These are phyloP conservation scores for Spiraea crenata DNA, from an alignment of 331 rosid species.

Conservation along the genomic window DNA sequence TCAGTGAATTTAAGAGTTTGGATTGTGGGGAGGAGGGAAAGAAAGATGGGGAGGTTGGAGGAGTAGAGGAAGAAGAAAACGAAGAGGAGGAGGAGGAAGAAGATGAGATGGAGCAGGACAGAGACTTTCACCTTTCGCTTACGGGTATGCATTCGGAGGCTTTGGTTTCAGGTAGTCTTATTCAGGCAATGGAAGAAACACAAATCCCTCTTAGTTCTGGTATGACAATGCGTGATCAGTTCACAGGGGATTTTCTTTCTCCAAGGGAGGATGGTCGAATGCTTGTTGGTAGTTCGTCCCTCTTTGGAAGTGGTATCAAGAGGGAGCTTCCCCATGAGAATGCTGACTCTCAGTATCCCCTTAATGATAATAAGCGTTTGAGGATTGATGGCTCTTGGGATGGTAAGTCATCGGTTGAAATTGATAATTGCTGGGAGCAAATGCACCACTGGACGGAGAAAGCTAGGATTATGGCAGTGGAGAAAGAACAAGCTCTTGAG, in stretches of 20 bases:
- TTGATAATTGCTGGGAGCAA: conserved; percentile 59
- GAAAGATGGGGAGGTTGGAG: conserved; percentile 17
- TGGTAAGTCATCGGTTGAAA: conserved; percentile 43
- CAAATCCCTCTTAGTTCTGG: conserved; percentile 55
- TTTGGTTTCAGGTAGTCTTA: conserved; percentile 60
- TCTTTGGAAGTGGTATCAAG: conserved; percentile 71
- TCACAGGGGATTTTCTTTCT: conserved; percentile 55
- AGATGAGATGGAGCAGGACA: conserved; percentile 35
- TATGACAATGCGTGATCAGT: conserved; percentile 59
- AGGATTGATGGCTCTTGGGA: conserved; percentile 66
- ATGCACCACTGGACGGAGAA: conserved; percentile 62
- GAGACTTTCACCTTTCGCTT: conserved; percentile 52
- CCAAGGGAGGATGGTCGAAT: conserved; percentile 63
- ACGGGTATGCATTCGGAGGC: conserved; percentile 58
- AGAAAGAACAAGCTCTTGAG: conserved; percentile 58
- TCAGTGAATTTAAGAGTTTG: conserved; percentile 29
- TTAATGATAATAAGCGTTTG: conserved; percentile 59
- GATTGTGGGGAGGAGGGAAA: conserved; percentile 30
- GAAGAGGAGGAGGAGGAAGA: conserved; percentile 52
- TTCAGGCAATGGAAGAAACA: conserved; percentile 51
- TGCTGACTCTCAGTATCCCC: conserved; percentile 48
- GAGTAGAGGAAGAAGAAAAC: conserved; percentile 35
- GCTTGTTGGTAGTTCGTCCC: conserved; percentile 44
- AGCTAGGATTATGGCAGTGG: conserved; percentile 54
- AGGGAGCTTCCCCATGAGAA: conserved; percentile 55